Conservation (phyloP, 2,329 filamentous ascomycete genomes). For the Thielaviopsis ethacetica region DNA sequence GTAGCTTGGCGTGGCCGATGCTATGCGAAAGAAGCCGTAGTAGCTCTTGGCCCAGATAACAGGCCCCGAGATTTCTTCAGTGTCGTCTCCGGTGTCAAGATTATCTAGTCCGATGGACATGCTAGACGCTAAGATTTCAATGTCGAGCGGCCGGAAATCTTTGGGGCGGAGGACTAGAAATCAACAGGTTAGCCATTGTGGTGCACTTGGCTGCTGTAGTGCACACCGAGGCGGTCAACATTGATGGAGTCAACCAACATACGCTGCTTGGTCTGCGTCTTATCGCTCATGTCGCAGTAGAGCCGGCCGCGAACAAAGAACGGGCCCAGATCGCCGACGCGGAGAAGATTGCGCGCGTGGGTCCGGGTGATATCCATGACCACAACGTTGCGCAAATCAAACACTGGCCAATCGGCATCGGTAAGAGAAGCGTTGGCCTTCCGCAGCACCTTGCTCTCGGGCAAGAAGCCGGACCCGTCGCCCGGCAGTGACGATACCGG, state of each 20-base stretch:
- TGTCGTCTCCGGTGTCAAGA: slow-evolving; percentile 1
- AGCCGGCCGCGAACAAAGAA: slow-evolving; percentile 45
- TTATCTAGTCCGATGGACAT: slow-evolving; percentile 34
- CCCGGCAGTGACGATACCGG: slow-evolving; percentile 29
- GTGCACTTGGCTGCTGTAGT: neutral
- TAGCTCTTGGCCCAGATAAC: slow-evolving; percentile 50
- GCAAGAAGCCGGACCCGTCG: slow-evolving; percentile 20
- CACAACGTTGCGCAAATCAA: slow-evolving; percentile 42
- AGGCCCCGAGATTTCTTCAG: slow-evolving; percentile 24
- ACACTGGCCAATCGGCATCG: slow-evolving; percentile 40
- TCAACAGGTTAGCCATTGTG: neutral
- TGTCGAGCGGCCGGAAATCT: slow-evolving; percentile 17
- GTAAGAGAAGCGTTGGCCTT: slow-evolving; percentile 19
- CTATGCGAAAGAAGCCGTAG: slow-evolving; percentile 53
- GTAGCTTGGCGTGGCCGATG: slow-evolving; percentile 39
- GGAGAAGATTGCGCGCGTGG: slow-evolving; percentile 42
- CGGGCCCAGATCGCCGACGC: slow-evolving; percentile 42
- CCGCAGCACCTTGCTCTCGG: slow-evolving; percentile 22
- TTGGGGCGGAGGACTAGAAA: slow-evolving; percentile 7
- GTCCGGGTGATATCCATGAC: slow-evolving; percentile 38
- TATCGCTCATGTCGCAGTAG: slow-evolving; percentile 30
- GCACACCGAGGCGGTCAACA: neutral
- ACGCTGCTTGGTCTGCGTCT: slow-evolving; percentile 22
- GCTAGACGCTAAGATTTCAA: slow-evolving; percentile 35
- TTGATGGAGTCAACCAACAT: slow-evolving; percentile 13